These are phyloP conservation scores for Endoconidiophora laricicola DNA, from an alignment of 2,329 filamentous ascomycete genomes.

Conservation along the genomic window DNA sequence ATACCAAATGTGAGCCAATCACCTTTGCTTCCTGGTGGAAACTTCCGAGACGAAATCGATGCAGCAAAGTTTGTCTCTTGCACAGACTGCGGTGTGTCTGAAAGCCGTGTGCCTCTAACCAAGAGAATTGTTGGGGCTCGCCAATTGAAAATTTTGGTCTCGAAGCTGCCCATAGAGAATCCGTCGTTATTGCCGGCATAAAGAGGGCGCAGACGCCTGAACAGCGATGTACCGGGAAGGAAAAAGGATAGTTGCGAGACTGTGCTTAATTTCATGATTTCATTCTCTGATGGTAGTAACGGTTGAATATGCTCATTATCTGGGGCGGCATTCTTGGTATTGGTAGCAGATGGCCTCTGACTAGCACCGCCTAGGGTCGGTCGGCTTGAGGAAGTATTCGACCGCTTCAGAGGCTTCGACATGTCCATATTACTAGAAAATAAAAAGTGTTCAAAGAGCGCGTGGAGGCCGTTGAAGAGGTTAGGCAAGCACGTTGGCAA, in stretches of 20 bases:
- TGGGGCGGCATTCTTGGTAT: background rate
- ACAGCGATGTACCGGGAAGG: constrained; percentile 46
- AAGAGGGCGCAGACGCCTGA: constrained; percentile 46
- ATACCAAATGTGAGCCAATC: constrained; percentile 48
- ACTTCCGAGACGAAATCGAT: constrained; percentile 45
- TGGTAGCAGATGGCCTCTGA: background rate
- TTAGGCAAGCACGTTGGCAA: constrained; percentile 45
- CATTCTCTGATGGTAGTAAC: constrained; percentile 33
- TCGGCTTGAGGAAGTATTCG: background rate
- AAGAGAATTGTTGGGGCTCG: constrained; percentile 56
- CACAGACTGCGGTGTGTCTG: constrained; percentile 29
- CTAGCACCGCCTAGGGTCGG: too few relatives aligned
- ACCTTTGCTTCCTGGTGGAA: constrained; percentile 32
- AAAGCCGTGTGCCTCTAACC: constrained; percentile 46
- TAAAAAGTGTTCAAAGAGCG: constrained; percentile 58
- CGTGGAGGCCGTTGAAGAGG: constrained; percentile 49
- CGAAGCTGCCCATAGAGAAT: constrained; percentile 63
- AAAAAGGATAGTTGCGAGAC: constrained; percentile 60
- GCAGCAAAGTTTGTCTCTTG: constrained; percentile 41
- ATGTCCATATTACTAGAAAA: constrained; percentile 58
- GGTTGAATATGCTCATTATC: constrained; percentile 25
- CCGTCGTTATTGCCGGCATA: constrained; percentile 56
- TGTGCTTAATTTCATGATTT: constrained; percentile 47
- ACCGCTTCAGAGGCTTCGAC: constrained; percentile 26
- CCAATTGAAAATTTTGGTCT: constrained; percentile 63